Evolutionary conservation across 2,329 filamentous ascomycete genomes (phyloP).

Genomic region (Lecanicillium sp.): DNA sequence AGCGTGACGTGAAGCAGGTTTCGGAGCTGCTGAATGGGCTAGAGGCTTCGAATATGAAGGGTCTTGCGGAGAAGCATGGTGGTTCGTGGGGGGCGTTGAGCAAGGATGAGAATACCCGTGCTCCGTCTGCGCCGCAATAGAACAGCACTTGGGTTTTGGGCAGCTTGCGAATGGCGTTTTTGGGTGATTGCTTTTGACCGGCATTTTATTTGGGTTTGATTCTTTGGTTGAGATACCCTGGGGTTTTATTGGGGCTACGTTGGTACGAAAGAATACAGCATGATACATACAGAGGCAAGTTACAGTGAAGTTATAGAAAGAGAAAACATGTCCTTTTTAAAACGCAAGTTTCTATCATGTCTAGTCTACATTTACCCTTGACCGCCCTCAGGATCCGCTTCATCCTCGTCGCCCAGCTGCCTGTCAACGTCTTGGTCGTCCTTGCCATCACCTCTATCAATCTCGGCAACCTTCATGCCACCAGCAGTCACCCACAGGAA

Average conservation of each 20-base stretch:
- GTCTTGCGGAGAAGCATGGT: conserved; percentile 25
- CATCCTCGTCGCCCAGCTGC: conserved; percentile 44
- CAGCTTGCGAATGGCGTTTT: background rate
- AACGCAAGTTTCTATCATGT: conserved; percentile 2
- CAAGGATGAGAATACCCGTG: conserved; percentile 8
- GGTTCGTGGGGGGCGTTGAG: conserved; percentile 26
- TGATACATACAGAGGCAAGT: background rate
- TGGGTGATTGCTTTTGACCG: background rate
- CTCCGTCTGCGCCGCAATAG: conserved; percentile 1
- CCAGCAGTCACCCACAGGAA: conserved; percentile 69
- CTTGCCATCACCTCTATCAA: conserved; percentile 21
- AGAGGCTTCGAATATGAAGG: conserved; percentile 24
- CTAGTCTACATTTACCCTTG: conserved; percentile 24
- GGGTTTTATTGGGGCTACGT: too few relatives aligned
- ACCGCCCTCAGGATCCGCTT: conserved; percentile 38
- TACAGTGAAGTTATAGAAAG: too few relatives aligned
- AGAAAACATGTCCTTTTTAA: background rate
- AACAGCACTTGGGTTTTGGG: background rate
- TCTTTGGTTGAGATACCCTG: background rate
- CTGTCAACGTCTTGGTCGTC: conserved; percentile 36
- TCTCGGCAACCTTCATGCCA: conserved; percentile 53
- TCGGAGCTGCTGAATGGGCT: conserved; percentile 24
- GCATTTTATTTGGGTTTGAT: background rate
- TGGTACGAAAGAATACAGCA: background rate
- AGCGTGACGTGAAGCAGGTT: conserved; percentile 26